Conservation (phyloP, 1,284 basidiomycete species). For the Grifola frondosa region DNA sequence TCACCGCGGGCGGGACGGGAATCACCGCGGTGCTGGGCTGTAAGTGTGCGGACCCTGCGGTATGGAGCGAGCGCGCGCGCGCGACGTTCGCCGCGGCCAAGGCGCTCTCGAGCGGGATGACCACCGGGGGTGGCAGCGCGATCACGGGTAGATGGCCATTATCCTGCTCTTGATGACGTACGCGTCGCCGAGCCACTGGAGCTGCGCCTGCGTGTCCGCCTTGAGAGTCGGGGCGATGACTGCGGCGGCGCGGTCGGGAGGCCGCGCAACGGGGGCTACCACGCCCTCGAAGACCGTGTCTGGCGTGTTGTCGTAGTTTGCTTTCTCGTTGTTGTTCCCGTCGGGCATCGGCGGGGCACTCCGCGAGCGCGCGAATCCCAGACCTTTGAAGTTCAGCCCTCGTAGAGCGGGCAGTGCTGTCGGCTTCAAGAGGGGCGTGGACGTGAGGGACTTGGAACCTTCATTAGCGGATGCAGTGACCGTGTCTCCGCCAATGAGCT, state of each 20-base stretch:
- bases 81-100: slow-evolving; percentile 8
- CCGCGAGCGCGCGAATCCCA: slow-evolving; percentile 40
- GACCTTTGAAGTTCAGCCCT: slow-evolving; percentile 24
- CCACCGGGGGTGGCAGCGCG: slow-evolving; percentile 2
- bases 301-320: slow-evolving; percentile 1
- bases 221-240: not conserved
- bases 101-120: slow-evolving; percentile 7
- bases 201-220: slow-evolving; percentile 3
- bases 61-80: slow-evolving; percentile 10
- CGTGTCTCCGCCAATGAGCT: slow-evolving; percentile 23
- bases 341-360: slow-evolving; percentile 56
- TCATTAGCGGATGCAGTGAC: slow-evolving; percentile 6
- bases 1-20: slow-evolving; percentile 12
- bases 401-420: slow-evolving; percentile 37
- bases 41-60: too few relatives aligned
- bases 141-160: not conserved
- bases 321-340: slow-evolving; percentile 14
- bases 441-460: slow-evolving; percentile 21
- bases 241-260: not conserved
- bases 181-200: slow-evolving; percentile 4
- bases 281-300: slow-evolving; percentile 17
- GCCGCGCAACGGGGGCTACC: slow-evolving; percentile 2
- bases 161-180: too few relatives aligned
- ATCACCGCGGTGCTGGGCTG: slow-evolving; percentile 9
- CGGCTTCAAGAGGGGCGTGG: slow-evolving; percentile 39